Percentiles rank a stretch among this genome's conserved stretches.
Conservation (phyloP, 1,284 basidiomycete genomes). For the Marasmius fiardii region DNA sequence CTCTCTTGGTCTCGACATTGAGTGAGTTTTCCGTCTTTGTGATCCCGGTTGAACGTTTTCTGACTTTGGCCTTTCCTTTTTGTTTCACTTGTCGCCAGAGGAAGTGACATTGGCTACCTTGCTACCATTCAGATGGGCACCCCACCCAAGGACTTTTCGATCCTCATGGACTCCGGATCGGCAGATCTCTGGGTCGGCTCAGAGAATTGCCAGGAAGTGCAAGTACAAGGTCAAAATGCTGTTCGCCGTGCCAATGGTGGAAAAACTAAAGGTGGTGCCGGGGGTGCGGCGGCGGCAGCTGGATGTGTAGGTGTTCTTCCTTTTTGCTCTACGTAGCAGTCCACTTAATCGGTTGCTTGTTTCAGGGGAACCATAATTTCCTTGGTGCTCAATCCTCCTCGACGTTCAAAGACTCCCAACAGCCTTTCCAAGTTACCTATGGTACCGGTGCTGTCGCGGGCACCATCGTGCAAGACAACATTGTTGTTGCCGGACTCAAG, state of each 20-base stretch:
- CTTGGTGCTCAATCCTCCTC: conserved; percentile 66
- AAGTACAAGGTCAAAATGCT: too few species aligned
- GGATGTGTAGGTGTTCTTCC: conserved; percentile 43
- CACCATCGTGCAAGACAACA: conserved; percentile 61
- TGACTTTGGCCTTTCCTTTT: neutral
- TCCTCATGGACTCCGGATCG: conserved; percentile 86
- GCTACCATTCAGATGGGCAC: conserved; percentile 77
- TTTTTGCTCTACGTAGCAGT: conserved; percentile 5
- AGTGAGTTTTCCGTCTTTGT: conserved; percentile 35
- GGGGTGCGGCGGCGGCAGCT: conserved; percentile 29
- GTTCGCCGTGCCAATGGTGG: neutral
- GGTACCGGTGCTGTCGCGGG: conserved; percentile 74
- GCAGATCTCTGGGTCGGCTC: conserved; percentile 82
- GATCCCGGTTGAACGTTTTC: neutral
- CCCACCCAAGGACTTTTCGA: conserved; percentile 64
- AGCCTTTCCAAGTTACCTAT: conserved; percentile 70
- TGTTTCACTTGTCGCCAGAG: conserved; percentile 24
- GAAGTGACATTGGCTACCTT: conserved; percentile 54
- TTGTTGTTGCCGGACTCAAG: conserved; percentile 64
- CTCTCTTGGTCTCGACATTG: conserved; percentile 72
- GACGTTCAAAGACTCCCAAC: conserved; percentile 55
- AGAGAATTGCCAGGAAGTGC: conserved; percentile 44
- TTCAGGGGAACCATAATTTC: conserved; percentile 64
- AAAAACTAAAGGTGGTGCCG: neutral
- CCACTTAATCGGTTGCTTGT: conserved; percentile 14